Evolutionary conservation across 257 asterid species (phyloP).

Genomic region (Solanum tacnaense): DNA sequence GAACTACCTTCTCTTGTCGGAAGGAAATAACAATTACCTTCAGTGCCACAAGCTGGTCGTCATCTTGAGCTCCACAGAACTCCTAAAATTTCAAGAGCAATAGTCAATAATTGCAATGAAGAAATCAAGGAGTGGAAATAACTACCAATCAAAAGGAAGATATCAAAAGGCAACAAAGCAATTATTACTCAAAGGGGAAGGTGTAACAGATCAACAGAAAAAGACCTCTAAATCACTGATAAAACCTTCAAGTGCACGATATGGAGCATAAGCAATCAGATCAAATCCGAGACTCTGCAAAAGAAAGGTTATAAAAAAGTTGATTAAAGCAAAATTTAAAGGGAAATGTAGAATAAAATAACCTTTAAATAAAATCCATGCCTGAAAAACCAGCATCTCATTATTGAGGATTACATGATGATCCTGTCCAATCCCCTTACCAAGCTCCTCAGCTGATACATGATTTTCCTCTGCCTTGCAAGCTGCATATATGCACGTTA

Average conservation of each 20-base stretch:
- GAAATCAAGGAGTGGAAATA: background rate
- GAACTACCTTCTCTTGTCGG: background rate
- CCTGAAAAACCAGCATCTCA: constrained; percentile 97
- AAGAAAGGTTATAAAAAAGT: background rate
- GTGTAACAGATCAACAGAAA: background rate
- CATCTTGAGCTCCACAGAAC: constrained; percentile 28
- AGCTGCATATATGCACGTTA: constrained; percentile 91
- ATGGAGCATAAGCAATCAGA: constrained; percentile 92
- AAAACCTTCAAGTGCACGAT: constrained; percentile 87
- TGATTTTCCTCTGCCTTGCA: constrained; percentile 98
- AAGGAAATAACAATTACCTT: constrained; percentile 30
- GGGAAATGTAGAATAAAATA: background rate
- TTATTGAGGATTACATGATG: constrained; percentile 79
- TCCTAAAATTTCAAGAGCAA: constrained; percentile 40
- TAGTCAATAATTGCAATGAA: constrained; percentile 3
- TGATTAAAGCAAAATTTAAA: background rate
- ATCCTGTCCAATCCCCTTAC: constrained; percentile 95
- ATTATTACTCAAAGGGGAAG: background rate
- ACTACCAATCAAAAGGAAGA: background rate
- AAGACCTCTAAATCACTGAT: constrained; percentile 63
- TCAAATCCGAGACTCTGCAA: constrained; percentile 92
- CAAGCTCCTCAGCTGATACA: constrained; percentile 99
- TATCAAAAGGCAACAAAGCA: background rate
- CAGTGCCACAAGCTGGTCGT: constrained; percentile 29
- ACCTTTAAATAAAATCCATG: constrained; percentile 12